Evolutionary conservation across 2,329 filamentous ascomycete genomes (phyloP), one percentile per base, ranked within the genome.

Genomic region (Diaporthe citriasiana): DNA sequence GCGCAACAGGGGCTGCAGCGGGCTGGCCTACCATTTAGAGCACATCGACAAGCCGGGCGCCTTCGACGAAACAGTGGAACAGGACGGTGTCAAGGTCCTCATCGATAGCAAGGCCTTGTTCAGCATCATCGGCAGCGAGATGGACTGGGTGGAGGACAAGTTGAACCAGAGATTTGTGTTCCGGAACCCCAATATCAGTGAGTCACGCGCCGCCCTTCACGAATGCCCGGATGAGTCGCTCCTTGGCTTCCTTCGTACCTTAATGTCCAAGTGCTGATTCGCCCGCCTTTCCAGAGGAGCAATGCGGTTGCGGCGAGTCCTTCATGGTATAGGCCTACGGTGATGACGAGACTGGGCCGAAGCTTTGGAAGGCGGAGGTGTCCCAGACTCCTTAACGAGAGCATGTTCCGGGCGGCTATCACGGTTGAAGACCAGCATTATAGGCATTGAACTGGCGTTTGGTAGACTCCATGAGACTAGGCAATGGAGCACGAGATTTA

Each of bases 111-210:
- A 98, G 87, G 97, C 97, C 55, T 86, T 99, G 66, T 95, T 99
- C 82, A 98, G 96, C 83, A 98, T 99, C 71, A 98, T 99, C 79
- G 97, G 97, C 7, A 98, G 94, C 81, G 96, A 98, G 85, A 99
- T 99, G 97, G 97, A 99, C 81, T 99, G 96, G 95, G 89, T 96
- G 15, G 95, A 98, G 84, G 97, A 98, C 79, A 98, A 97, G 86
- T 85, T 99, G 77, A 97, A 93, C 82, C 90, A 95, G 83, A 89
- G 94, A 77, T 99, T 99, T 83, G 92, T 98, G 68, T 99, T 99
- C 85, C 93, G 91, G 82, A 99, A 99, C 82, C 97, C 97, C 2
- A 99, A 99, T 81, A 98, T 98, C 82, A 99, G 95, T 98, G 86
- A 90, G 95, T 92, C 19, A 59, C 17, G 3, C 35, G 2, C 15